phyloP scores from a whole-genome alignment of 2,329 filamentous ascomycete species.

The Fusarium sp. region DNA sequence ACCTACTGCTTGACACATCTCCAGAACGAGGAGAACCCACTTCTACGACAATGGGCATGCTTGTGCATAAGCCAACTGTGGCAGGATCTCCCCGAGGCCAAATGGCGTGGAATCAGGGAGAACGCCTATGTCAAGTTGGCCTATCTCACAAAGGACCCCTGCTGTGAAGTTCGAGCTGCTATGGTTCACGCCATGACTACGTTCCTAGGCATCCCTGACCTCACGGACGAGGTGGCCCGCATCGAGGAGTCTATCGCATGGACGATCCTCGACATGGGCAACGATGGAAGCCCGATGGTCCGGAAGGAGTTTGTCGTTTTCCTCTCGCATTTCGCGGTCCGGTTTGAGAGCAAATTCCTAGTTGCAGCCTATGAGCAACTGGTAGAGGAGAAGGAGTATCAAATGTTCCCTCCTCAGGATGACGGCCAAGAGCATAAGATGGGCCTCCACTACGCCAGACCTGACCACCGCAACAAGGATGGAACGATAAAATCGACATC shows the following conservation, averaged over 20 bases:
- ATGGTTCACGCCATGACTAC: slow-evolving; percentile 94
- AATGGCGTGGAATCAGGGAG: slow-evolving; percentile 93
- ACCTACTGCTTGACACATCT: slow-evolving; percentile 85
- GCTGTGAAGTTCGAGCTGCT: slow-evolving; percentile 90
- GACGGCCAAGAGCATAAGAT: slow-evolving; percentile 67
- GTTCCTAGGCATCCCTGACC: slow-evolving; percentile 90
- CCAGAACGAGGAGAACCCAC: slow-evolving; percentile 82
- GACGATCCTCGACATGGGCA: slow-evolving; percentile 87
- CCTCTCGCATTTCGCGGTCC: slow-evolving; percentile 86
- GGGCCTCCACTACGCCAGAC: slow-evolving; percentile 67
- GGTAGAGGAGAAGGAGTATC: slow-evolving; percentile 78
- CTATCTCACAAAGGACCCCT: slow-evolving; percentile 80
- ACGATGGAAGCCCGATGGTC: slow-evolving; percentile 93
- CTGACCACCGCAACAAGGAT: slow-evolving; percentile 63
- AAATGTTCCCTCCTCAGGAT: slow-evolving; percentile 62
- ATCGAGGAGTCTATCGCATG: slow-evolving; percentile 92
- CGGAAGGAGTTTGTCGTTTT: slow-evolving; percentile 93
- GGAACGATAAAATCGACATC: slow-evolving; percentile 64
- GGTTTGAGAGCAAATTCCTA: slow-evolving; percentile 91
- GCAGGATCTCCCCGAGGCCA: slow-evolving; percentile 88
- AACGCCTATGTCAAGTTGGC: slow-evolving; percentile 83
- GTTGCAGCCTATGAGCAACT: slow-evolving; percentile 93
- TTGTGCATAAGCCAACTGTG: slow-evolving; percentile 95
- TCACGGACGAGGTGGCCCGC: slow-evolving; percentile 88
- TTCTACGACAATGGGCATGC: slow-evolving; percentile 94